Percentiles rank a stretch among this genome's conserved stretches.
Conservation (phyloP, 345 rosid genomes). For the Acer campestre region DNA sequence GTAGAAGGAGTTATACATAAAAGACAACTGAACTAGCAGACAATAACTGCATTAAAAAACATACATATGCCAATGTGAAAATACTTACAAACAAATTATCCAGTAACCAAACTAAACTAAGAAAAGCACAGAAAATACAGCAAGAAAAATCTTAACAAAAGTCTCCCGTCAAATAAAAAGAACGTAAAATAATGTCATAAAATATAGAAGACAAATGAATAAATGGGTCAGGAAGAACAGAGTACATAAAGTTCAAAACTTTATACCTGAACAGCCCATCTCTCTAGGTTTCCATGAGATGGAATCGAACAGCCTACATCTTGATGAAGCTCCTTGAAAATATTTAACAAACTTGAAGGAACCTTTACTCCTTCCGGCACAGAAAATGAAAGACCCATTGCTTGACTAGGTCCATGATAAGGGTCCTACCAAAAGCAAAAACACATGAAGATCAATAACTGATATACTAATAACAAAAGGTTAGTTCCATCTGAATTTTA, state of each 20-base stretch:
- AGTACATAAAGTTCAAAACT: neutral
- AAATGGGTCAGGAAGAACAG: neutral
- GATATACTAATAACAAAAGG: neutral
- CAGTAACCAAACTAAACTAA: neutral
- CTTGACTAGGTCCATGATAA: constrained; percentile 96
- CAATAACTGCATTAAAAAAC: neutral
- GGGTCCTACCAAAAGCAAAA: constrained; percentile 57
- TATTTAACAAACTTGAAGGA: constrained; percentile 86
- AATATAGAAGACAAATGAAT: neutral
- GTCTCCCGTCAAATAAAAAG: neutral
- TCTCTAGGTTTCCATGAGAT: constrained; percentile 81
- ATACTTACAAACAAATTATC: neutral
- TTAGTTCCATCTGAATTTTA: too few relatives aligned
- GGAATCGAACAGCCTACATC: constrained; percentile 92
- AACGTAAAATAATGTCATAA: neutral
- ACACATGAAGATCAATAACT: neutral
- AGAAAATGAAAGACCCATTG: constrained; percentile 97
- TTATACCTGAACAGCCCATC: constrained; percentile 87
- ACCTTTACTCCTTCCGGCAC: constrained; percentile 77
- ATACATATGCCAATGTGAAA: neutral
- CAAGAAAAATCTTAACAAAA: neutral
- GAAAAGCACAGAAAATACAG: neutral
- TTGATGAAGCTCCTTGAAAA: constrained; percentile 83
- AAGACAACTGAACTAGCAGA: neutral
- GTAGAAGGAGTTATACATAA: neutral